These are phyloP conservation scores for Cicer arietinum DNA, from an alignment of 306 rosid genomes.

Conservation along the genomic window DNA sequence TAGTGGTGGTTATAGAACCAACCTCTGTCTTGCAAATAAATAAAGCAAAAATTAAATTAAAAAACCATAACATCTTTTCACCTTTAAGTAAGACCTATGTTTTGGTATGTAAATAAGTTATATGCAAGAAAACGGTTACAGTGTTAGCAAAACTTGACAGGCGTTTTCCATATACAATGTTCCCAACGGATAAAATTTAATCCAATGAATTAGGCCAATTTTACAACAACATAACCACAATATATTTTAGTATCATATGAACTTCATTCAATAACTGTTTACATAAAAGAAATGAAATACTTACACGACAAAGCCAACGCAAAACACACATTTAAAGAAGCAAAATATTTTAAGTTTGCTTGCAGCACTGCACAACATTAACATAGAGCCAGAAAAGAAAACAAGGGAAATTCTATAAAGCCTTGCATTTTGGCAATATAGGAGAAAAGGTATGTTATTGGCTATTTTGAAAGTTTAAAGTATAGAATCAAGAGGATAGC, in stretches of 20 bases:
- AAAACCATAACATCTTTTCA: background rate
- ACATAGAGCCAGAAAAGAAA: constrained; percentile 37
- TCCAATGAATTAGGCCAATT: background rate
- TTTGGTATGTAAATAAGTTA: background rate
- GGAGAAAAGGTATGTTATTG: constrained; percentile 7
- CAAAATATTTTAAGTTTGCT: constrained; percentile 19
- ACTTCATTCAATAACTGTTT: constrained; percentile 16
- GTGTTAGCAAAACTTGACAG: background rate
- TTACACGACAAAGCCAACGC: constrained; percentile 32
- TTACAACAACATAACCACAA: background rate
- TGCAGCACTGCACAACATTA: constrained; percentile 42
- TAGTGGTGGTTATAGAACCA: too few relatives aligned
- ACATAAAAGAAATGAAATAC: background rate
- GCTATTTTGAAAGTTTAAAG: constrained; percentile 69
- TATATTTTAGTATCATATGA: constrained; percentile 1
- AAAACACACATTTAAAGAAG: constrained; percentile 30
- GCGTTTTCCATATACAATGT: background rate
- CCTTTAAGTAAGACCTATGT: background rate
- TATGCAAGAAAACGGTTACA: background rate
- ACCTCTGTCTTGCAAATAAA: too few relatives aligned
- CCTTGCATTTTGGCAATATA: constrained; percentile 23
- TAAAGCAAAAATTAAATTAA: too few relatives aligned
- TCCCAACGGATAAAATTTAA: background rate
- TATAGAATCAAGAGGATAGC: constrained; percentile 65
- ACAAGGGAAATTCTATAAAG: constrained; percentile 15